These are phyloP conservation scores for Desmodesmus armatus DNA, from an alignment of 139 green algal genomes.

Conservation along the genomic window DNA sequence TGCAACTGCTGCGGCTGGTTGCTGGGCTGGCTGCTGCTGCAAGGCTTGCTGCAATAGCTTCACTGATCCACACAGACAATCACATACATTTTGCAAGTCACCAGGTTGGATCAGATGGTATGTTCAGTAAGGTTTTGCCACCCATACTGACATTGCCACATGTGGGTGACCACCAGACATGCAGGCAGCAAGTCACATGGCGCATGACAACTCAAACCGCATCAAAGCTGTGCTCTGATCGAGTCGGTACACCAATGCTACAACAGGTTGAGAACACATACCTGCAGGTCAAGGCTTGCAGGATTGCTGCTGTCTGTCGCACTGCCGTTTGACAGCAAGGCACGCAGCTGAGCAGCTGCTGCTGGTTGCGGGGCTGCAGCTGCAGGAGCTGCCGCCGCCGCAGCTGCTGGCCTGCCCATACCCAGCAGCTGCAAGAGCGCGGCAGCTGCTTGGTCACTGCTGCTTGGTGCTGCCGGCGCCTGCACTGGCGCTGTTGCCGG, in stretches of 20 bases:
- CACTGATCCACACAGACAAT: background rate
- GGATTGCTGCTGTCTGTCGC: background rate
- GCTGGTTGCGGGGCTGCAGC: background rate
- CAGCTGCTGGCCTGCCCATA: background rate
- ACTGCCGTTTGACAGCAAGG: background rate
- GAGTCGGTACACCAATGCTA: too few species aligned
- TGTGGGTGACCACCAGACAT: background rate
- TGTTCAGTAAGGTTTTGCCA: background rate
- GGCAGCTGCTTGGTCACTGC: background rate
- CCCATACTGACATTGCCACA: background rate
- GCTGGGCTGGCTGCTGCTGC: background rate
- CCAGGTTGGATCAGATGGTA: background rate
- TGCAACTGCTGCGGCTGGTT: conserved; percentile 7
- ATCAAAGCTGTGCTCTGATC: too few species aligned
- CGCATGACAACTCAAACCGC: background rate
- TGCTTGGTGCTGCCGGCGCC: background rate
- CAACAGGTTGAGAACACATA: background rate
- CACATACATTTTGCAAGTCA: background rate
- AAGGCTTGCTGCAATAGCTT: conserved; percentile 11
- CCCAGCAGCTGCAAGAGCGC: conserved; percentile 23
- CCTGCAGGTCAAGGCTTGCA: background rate
- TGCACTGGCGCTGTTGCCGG: conserved; percentile 20
- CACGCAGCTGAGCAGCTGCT: conserved; percentile 10
- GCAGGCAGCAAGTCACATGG: background rate
- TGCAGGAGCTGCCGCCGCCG: background rate